These are phyloP conservation scores for Amaranthus cruentus DNA, from an alignment of 148 eudicot genomes.

Conservation along the genomic window DNA sequence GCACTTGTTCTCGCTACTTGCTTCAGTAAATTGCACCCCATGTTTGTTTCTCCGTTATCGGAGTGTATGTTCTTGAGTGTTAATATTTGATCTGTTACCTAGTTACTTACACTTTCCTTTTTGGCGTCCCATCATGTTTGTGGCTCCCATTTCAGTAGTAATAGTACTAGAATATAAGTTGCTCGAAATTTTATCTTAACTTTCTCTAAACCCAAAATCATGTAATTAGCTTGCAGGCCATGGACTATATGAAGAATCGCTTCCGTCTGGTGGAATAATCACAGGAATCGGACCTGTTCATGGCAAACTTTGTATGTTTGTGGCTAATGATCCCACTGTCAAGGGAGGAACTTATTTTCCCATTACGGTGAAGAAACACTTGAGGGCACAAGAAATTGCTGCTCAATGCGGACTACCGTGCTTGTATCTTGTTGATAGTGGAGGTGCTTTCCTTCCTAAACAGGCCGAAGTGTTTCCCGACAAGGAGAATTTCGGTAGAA, in stretches of 20 bases:
- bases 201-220: constrained; percentile 14
- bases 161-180: no score
- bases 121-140: background rate
- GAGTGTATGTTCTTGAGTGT: background rate
- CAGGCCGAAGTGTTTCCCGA: constrained; percentile 98
- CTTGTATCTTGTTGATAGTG: constrained; percentile 96
- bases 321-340: constrained; percentile 96
- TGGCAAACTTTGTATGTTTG: constrained; percentile 91
- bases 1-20: no score
- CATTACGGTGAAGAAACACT: constrained; percentile 89
- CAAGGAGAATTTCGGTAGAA: constrained; percentile 94
- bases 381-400: constrained; percentile 97
- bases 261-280: constrained; percentile 91
- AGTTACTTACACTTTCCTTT: background rate
- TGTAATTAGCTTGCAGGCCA: constrained; percentile 82
- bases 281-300: constrained; percentile 97
- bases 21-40: no score
- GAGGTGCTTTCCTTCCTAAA: constrained; percentile 98
- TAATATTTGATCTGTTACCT: background rate
- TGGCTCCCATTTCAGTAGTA: no score
- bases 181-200: no score
- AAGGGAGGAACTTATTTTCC: constrained; percentile 98
- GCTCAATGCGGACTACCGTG: constrained; percentile 85
- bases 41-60: no score
- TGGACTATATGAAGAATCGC: constrained; percentile 67